Conservation (phyloP, 176 grass and related monocot species). For the Calamus simplicifolius region DNA sequence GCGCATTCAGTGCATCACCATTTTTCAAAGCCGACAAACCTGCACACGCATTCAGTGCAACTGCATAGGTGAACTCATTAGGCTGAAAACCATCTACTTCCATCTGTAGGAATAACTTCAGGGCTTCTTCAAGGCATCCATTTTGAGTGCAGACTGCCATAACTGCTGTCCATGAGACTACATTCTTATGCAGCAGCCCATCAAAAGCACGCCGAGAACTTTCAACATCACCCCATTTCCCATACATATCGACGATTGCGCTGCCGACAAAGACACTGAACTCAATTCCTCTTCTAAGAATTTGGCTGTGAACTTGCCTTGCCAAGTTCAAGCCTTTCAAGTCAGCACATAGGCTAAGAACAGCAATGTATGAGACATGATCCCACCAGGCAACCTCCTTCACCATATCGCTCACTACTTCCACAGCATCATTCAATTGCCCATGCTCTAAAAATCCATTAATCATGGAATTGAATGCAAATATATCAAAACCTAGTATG, state of each 20-base stretch:
- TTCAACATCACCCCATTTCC: conserved; percentile 40
- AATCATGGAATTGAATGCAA: conserved; percentile 61
- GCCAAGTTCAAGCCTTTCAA: conserved; percentile 43
- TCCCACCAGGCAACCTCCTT: conserved; percentile 47
- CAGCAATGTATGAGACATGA: conserved; percentile 51
- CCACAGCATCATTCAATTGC: conserved; percentile 21
- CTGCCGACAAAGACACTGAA: conserved; percentile 42
- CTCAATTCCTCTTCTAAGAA: conserved; percentile 54
- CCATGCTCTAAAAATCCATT: conserved; percentile 60
- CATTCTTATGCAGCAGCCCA: conserved; percentile 49
- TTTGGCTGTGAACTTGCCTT: conserved; percentile 43
- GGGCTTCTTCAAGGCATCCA: conserved; percentile 58
- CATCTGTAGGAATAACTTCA: conserved; percentile 62
- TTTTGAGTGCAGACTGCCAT: conserved; percentile 61
- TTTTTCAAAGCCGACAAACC: conserved; percentile 63
- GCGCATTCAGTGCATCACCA: conserved; percentile 46
- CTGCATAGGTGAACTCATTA: conserved; percentile 57
- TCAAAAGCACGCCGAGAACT: conserved; percentile 37
- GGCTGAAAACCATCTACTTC: conserved; percentile 39
- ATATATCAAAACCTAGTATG: conserved; percentile 32
- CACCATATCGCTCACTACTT: conserved; percentile 33
- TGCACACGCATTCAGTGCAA: conserved; percentile 51
- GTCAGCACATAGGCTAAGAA: conserved; percentile 59
- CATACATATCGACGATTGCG: conserved; percentile 71
- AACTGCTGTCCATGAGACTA: conserved; percentile 69